A percentile compares a stretch with the other conserved stretches of the same genome.
phyloP scores from a whole-genome alignment of 352 stramenopile species.

The Pythium rhizo-oryzae region DNA sequence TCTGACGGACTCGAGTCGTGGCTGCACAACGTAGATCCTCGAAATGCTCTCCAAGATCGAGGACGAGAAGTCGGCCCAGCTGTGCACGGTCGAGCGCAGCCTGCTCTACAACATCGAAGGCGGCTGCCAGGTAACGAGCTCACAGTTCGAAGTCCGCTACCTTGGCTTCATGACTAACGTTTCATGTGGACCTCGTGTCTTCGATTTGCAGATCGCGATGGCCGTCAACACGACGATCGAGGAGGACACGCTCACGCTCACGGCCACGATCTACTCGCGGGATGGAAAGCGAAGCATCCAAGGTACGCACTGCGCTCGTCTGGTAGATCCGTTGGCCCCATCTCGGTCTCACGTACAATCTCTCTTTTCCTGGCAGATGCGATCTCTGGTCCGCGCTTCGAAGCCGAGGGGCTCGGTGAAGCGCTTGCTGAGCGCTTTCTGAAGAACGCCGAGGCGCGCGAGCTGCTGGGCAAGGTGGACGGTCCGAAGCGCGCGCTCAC shows the following conservation, averaged over 20 bases:
- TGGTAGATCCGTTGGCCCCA: background rate
- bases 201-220: slow-evolving; percentile 66
- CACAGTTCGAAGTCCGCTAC: no score
- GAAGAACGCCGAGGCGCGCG: slow-evolving; percentile 47
- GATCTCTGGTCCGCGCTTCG: slow-evolving; percentile 56
- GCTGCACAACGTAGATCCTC: no score
- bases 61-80: slow-evolving; percentile 71
- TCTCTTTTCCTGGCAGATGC: slow-evolving; percentile 26
- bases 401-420: slow-evolving; percentile 71
- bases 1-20: no score
- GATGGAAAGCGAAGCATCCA: slow-evolving; percentile 64
- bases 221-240: slow-evolving; percentile 77
- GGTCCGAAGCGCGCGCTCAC: slow-evolving; percentile 77
- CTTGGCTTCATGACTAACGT: no score
- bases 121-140: slow-evolving; percentile 74
- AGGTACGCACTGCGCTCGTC: slow-evolving; percentile 32
- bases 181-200: background rate
- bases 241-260: slow-evolving; percentile 65
- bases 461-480: slow-evolving; percentile 55
- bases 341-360: background rate
- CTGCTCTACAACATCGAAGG: slow-evolving; percentile 83
- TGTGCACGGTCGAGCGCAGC: slow-evolving; percentile 84
- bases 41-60: slow-evolving; percentile 81
- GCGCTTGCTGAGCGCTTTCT: slow-evolving; percentile 64
- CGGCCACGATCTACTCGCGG: slow-evolving; percentile 71